Base-by-base conservation (phyloP, 768 basidiomycete species). In the Piloderma croceum region DNA sequence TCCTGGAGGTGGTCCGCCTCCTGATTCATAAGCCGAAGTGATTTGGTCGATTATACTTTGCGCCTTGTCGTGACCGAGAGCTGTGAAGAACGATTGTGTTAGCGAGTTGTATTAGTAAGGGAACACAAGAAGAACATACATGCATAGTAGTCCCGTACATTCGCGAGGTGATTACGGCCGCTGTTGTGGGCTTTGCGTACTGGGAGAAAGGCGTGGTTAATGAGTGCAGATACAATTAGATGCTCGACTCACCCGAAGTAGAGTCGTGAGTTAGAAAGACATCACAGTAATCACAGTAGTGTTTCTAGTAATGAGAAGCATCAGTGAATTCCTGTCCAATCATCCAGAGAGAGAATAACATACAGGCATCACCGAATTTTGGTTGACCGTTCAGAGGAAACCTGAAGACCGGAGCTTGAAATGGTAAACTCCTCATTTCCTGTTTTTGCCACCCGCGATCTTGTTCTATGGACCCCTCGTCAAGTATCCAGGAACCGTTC, bases 11-110 rank as follows among this genome's bases (percentile, higher is more conserved):
- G 88, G 89, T 2, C 86, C 86, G 38, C 82, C 81, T 31, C 86
- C 81, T 21, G 74, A 76, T 64, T 98, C 94, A 56, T 94, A 96
- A 19, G 87, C 82, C 17, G 86, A 81, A 25, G 91, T 93, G 63
- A 99, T 98, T 63, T 94, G 90, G 75, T 99, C 94, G 59, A 99
- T 98, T 60, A 98, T 91, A 53, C 69, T 90, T 63, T 99, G 96
- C 13, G 94, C 93, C 63, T 94, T 94, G 74, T 98, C 93, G 64
- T 97, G 91, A 41, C 86, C 86, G 41, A 90, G 77, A 2, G 86
- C 86, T 89, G 51, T 42, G 43, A 32, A 35, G 41, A 11, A 49
- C n/a, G n/a, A n/a, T n/a, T n/a, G 41, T 24, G 23, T 61, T 23
- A 49, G 45, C 29, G 27, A 39, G 20, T 11, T 33, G 1, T 10